Evolutionary conservation across 2,329 filamentous ascomycete species (phyloP).

Genomic region (Sporothrix euskadiensis): DNA sequence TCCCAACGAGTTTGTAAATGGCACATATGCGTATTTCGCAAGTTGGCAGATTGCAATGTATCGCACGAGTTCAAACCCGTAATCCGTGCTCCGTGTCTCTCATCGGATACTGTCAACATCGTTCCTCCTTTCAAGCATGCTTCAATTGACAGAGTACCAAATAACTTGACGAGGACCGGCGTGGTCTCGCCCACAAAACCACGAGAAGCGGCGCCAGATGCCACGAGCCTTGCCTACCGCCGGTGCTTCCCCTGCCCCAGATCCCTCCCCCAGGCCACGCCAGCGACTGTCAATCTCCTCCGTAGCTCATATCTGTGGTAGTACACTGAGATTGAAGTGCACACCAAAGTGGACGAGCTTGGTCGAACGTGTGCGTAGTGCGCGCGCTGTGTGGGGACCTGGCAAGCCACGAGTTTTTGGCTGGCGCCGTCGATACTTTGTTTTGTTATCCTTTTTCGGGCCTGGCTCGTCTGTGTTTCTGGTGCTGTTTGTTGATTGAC

Average conservation of each 20-base stretch:
- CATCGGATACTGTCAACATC: background rate
- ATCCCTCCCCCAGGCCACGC: background rate
- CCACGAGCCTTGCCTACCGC: background rate
- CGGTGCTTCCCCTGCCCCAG: slow-evolving; percentile 6
- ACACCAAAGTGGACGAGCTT: background rate
- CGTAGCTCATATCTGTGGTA: background rate
- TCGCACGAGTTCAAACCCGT: background rate
- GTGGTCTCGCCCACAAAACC: slow-evolving; percentile 15
- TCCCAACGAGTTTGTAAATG: no score
- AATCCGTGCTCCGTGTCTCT: background rate
- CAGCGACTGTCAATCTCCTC: background rate
- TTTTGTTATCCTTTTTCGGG: slow-evolving; percentile 8
- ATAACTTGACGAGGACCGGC: background rate
- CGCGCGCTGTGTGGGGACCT: slow-evolving; percentile 18
- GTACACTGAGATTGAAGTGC: background rate
- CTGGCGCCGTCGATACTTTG: slow-evolving; percentile 13
- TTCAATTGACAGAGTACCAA: background rate
- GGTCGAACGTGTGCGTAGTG: slow-evolving; percentile 22
- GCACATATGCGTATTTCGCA: background rate
- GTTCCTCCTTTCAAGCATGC: background rate
- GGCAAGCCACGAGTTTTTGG: slow-evolving; percentile 23
- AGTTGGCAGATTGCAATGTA: no score
- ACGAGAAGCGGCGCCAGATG: slow-evolving; percentile 9
- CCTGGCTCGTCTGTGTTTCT: background rate
- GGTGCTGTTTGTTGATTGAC: no score